Conservation (phyloP, 2,329 filamentous ascomycete species). For the Sphaerulina vaccinii region DNA sequence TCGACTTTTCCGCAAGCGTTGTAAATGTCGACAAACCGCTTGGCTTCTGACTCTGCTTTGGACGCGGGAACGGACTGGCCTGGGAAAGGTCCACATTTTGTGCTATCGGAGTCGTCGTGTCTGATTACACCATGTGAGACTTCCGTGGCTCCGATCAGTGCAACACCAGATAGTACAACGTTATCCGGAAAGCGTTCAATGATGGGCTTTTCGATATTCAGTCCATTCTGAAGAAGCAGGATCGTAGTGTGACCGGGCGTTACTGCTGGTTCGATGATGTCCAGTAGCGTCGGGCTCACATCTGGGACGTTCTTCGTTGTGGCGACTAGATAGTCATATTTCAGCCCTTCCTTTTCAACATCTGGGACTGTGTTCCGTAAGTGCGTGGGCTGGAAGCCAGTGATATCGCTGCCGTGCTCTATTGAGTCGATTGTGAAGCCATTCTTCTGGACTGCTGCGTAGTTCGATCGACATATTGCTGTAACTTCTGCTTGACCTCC, state of each 20-base stretch:
- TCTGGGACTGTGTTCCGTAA: slow-evolving; percentile 53
- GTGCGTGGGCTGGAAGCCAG: slow-evolving; percentile 27
- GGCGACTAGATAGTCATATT: slow-evolving; percentile 57
- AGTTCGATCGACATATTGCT: slow-evolving; percentile 58
- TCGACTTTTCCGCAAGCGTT: slow-evolving; percentile 47
- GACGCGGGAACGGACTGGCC: slow-evolving; percentile 38
- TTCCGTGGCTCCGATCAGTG: slow-evolving; percentile 54
- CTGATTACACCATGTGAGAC: slow-evolving; percentile 48
- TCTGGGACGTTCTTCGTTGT: slow-evolving; percentile 61
- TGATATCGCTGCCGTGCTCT: slow-evolving; percentile 52
- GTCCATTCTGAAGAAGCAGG: slow-evolving; percentile 60
- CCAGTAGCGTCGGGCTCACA: slow-evolving; percentile 48
- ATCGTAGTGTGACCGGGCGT: slow-evolving; percentile 53
- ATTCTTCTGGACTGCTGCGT: slow-evolving; percentile 44
- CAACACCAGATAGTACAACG: slow-evolving; percentile 54
- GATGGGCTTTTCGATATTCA: slow-evolving; percentile 62
- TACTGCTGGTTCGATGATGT: slow-evolving; percentile 54
- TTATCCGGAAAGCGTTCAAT: slow-evolving; percentile 52
- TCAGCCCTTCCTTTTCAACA: slow-evolving; percentile 34
- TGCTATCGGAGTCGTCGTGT: slow-evolving; percentile 54
- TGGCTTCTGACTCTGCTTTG: slow-evolving; percentile 36
- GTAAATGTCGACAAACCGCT: slow-evolving; percentile 51
- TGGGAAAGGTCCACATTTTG: slow-evolving; percentile 53
- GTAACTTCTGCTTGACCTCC: slow-evolving; percentile 55
- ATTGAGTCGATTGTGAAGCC: slow-evolving; percentile 58